Evolutionary conservation across 106 monocot species (phyloP).

Genomic region (Dioscorea zingiberensis): DNA sequence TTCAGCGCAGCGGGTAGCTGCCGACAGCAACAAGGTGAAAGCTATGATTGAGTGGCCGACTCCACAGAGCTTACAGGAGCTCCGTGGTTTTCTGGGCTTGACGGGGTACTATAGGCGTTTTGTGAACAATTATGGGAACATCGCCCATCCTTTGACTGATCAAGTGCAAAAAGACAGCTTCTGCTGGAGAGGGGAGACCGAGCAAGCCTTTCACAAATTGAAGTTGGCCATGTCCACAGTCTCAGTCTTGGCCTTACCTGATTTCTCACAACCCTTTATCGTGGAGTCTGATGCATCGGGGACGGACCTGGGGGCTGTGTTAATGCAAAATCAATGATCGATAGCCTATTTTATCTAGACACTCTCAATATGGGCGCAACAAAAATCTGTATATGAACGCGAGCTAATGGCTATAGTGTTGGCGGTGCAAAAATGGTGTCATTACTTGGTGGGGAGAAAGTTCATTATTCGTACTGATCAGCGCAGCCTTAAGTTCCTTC

Average conservation of each 20-base stretch:
- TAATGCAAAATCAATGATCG: not conserved
- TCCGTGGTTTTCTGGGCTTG: constrained; percentile 6
- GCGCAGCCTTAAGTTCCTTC: no score
- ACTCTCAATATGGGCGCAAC: not conserved
- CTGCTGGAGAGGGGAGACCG: not conserved
- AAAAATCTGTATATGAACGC: not conserved
- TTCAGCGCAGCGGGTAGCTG: not conserved
- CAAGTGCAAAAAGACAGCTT: not conserved
- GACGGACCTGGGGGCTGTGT: not conserved
- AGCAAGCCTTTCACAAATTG: not conserved
- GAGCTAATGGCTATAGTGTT: not conserved
- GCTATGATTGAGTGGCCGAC: not conserved
- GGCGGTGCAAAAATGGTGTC: not conserved
- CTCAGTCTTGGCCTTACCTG: not conserved
- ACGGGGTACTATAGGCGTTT: not conserved
- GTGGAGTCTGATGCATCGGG: not conserved
- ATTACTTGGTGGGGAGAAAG: no score
- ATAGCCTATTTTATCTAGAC: not conserved
- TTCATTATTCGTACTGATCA: no score
- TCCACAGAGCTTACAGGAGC: not conserved
- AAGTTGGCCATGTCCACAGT: not conserved
- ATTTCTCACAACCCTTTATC: not conserved
- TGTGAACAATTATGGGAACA: not conserved
- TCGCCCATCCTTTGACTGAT: not conserved
- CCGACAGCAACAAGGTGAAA: not conserved